phyloP scores from a whole-genome alignment of 345 rosid genomes.

The Dimocarpus longan region DNA sequence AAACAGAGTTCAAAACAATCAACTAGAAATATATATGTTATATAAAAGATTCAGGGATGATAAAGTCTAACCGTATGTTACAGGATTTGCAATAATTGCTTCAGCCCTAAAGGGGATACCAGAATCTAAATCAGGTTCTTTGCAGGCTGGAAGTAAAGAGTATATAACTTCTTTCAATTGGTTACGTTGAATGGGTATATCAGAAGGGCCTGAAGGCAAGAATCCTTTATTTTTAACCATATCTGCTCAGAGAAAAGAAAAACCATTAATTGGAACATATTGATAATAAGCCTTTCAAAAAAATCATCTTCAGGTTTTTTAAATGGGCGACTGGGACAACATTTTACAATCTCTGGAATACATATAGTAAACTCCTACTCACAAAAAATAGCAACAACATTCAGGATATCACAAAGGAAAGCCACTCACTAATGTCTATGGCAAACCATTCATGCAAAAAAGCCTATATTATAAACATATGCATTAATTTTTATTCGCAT shows the following conservation, averaged over 20 bases:
- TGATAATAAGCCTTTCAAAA: constrained; percentile 2
- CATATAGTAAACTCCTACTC: background rate
- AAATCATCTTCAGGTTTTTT: background rate
- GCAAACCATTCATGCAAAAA: background rate
- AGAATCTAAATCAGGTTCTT: constrained; percentile 87
- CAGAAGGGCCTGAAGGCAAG: constrained; percentile 97
- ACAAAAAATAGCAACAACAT: background rate
- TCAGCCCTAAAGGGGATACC: constrained; percentile 86
- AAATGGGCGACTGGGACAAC: background rate
- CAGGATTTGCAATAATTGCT: constrained; percentile 99
- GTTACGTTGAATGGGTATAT: constrained; percentile 84
- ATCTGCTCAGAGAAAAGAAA: constrained; percentile 56
- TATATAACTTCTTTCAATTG: constrained; percentile 84
- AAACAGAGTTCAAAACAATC: constrained; percentile 11
- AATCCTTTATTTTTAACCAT: constrained; percentile 99
- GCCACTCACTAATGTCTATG: background rate
- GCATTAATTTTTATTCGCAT: background rate
- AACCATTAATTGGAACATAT: constrained; percentile 7
- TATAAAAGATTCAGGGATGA: constrained; percentile 10
- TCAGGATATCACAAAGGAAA: background rate
- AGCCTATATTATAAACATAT: background rate
- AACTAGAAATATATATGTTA: background rate
- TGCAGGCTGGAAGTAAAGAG: constrained; percentile 94
- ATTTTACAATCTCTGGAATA: background rate
- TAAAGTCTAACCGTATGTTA: constrained; percentile 78